Percentiles rank a stretch among this genome's conserved stretches.
Conservation (phyloP, 257 asterid genomes). For the Henckelia pumila region DNA sequence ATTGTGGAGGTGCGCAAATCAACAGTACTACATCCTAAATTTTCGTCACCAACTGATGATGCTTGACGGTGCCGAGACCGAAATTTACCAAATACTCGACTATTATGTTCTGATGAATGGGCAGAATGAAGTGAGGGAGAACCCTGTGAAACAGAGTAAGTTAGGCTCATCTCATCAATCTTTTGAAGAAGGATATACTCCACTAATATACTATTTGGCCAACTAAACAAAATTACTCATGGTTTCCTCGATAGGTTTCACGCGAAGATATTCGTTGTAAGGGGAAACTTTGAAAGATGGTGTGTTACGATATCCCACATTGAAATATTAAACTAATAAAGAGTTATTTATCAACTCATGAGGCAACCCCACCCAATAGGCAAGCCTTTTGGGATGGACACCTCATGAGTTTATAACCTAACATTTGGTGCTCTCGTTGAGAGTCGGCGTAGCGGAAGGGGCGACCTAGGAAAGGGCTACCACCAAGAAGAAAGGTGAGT, state of each 20-base stretch:
- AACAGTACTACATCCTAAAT: constrained; percentile 67
- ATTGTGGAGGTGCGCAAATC: constrained; percentile 89
- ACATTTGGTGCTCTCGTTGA: too few species aligned
- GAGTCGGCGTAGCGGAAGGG: too few species aligned
- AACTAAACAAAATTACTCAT: constrained; percentile 4
- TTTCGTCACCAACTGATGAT: constrained; percentile 60
- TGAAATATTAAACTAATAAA: too few species aligned
- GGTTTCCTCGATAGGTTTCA: constrained; percentile 5
- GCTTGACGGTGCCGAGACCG: constrained; percentile 64
- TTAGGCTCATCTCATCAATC: constrained; percentile 21
- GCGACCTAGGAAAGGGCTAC: too few species aligned
- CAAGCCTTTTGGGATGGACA: too few species aligned
- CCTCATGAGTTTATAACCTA: too few species aligned
- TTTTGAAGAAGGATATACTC: constrained; percentile 1
- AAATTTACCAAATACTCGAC: constrained; percentile 83
- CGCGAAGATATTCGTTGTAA: constrained; percentile 11
- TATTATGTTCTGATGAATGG: constrained; percentile 53
- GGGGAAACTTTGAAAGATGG: constrained; percentile 16
- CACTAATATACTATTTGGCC: not conserved
- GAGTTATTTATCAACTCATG: too few species aligned
- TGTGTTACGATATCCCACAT: too few species aligned
- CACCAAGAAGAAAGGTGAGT: too few species aligned
- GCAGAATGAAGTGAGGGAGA: constrained; percentile 54
- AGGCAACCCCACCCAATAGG: too few species aligned
- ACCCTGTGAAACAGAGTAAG: constrained; percentile 52